A percentile compares a stretch with the other conserved stretches of the same genome.
phyloP scores from a whole-genome alignment of 1,284 basidiomycete species.

The Inonotus obliquus region DNA sequence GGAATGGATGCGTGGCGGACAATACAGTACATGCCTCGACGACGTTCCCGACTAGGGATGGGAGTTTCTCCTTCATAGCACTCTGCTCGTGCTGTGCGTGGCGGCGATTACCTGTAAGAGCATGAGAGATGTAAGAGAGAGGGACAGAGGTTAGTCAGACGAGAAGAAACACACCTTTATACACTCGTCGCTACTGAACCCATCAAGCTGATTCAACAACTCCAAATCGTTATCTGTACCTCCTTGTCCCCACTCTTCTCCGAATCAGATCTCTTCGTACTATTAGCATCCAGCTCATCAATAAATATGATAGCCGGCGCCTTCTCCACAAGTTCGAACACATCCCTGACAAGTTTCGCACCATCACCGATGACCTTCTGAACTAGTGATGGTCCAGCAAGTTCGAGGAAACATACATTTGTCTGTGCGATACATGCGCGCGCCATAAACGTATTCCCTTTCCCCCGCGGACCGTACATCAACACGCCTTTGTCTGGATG shows the following conservation, averaged over 20 bases:
- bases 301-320: constrained; percentile 80
- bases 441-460: constrained; percentile 75
- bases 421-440: constrained; percentile 79
- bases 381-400: constrained; percentile 73
- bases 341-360: constrained; percentile 74
- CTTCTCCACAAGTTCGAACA: constrained; percentile 75
- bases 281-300: constrained; percentile 77
- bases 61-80: constrained; percentile 95
- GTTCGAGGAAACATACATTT: constrained; percentile 78
- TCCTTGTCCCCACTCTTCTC: constrained; percentile 77
- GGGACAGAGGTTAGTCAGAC: not conserved
- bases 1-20: not conserved
- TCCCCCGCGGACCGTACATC: constrained; percentile 80
- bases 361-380: constrained; percentile 86
- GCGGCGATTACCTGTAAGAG: constrained; percentile 89
- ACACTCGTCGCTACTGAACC: constrained; percentile 83
- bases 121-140: constrained; percentile 8
- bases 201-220: constrained; percentile 75
- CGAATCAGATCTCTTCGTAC: constrained; percentile 78
- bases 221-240: constrained; percentile 79
- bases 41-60: constrained; percentile 97
- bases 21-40: constrained; percentile 78
- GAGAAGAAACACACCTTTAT: constrained; percentile 71
- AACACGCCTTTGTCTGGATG: constrained; percentile 83
- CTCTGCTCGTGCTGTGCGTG: constrained; percentile 95